Evolutionary conservation across 2,329 filamentous ascomycete genomes (phyloP).

Genomic region (Paraphoma chrysanthemicola): DNA sequence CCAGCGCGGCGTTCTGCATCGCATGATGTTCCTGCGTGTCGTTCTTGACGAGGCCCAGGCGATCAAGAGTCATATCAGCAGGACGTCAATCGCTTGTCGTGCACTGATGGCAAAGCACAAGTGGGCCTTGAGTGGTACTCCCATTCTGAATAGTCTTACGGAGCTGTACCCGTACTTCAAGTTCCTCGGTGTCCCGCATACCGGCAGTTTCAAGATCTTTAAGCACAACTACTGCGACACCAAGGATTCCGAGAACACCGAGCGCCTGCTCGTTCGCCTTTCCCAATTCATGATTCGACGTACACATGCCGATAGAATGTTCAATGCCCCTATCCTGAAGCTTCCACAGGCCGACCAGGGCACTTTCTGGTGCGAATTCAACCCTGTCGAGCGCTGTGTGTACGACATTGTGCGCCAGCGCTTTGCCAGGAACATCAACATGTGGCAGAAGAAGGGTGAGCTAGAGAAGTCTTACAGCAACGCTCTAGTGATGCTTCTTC

Average conservation of each 20-base stretch:
- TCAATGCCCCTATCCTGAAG: constrained; percentile 61
- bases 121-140: constrained; percentile 55
- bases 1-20: constrained; percentile 42
- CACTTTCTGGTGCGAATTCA: constrained; percentile 57
- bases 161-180: constrained; percentile 52
- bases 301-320: constrained; percentile 61
- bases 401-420: constrained; percentile 60
- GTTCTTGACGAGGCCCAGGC: constrained; percentile 65
- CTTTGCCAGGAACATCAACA: constrained; percentile 54
- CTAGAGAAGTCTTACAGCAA: constrained; percentile 48
- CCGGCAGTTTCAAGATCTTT: constrained; percentile 52
- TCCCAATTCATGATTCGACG: constrained; percentile 61
- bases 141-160: constrained; percentile 44
- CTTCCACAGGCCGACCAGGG: constrained; percentile 58
- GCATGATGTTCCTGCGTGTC: constrained; percentile 54
- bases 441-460: constrained; percentile 21
- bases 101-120: constrained; percentile 47
- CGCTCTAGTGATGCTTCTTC: constrained; percentile 56
- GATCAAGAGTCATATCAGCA: constrained; percentile 59
- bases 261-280: constrained; percentile 48
- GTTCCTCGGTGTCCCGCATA: constrained; percentile 52
- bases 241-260: constrained; percentile 33
- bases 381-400: constrained; percentile 58
- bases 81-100: constrained; percentile 56
- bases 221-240: constrained; percentile 53